phyloP scores from a whole-genome alignment of 768 basidiomycete genomes.

The Russula sp. region DNA sequence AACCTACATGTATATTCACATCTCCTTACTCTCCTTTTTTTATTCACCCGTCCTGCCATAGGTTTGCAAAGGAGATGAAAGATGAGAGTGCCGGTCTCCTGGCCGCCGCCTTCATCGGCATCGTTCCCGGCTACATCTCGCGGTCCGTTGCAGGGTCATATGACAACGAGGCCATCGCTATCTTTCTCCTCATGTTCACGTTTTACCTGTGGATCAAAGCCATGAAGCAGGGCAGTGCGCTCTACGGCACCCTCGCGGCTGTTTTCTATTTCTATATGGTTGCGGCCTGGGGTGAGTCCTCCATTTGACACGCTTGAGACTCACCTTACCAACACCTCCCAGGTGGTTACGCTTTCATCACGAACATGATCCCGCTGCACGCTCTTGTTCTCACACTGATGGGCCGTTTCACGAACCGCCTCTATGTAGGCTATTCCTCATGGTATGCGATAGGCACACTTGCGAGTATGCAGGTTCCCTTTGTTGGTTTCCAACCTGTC shows the following conservation, averaged over 20 bases:
- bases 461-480: conserved; percentile 98
- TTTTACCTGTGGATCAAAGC: conserved; percentile 98
- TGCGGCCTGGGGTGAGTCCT: conserved; percentile 89
- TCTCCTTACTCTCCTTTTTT: neutral
- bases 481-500: conserved; percentile 98
- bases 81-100: conserved; percentile 93
- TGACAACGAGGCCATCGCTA: conserved; percentile 99
- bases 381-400: conserved; percentile 91
- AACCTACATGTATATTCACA: conserved; percentile 69
- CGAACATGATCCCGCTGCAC: conserved; percentile 99
- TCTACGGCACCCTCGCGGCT: conserved; percentile 85
- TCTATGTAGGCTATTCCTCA: conserved; percentile 93
- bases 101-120: conserved; percentile 96
- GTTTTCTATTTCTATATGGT: conserved; percentile 99
- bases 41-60: conserved; percentile 29
- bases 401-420: conserved; percentile 87
- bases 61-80: conserved; percentile 97
- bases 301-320: neutral
- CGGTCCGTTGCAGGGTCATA: conserved; percentile 98
- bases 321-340: neutral
- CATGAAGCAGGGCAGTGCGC: conserved; percentile 86
- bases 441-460: conserved; percentile 99
- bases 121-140: conserved; percentile 97
- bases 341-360: conserved; percentile 99
- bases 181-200: conserved; percentile 99